Conservation (phyloP, 1,284 basidiomycete genomes). For the Marasmius fiardii region DNA sequence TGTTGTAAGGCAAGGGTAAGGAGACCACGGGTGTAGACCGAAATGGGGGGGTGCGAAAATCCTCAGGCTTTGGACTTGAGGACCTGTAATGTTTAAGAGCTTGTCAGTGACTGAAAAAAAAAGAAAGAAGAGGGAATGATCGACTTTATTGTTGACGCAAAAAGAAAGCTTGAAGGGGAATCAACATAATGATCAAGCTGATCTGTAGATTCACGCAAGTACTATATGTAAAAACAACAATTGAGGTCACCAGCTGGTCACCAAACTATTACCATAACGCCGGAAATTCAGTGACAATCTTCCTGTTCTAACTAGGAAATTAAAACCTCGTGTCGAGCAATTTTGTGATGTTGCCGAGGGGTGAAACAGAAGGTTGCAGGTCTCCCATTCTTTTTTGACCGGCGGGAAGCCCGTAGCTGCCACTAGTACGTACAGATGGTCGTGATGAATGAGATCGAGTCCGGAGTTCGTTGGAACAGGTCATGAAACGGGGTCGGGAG, state of each 20-base stretch:
- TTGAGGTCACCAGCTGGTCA: conserved; percentile 3
- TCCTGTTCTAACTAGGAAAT: conserved; percentile 25
- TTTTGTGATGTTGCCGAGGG: background rate
- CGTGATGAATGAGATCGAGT: too few species aligned
- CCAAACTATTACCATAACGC: conserved; percentile 28
- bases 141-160: background rate
- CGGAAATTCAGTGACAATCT: conserved; percentile 37
- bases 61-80: background rate
- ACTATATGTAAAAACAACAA: conserved; percentile 8
- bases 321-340: conserved; percentile 39
- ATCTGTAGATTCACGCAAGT: background rate
- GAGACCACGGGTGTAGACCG: conserved; percentile 22
- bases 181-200: background rate
- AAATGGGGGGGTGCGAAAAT: conserved; percentile 11
- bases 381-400: background rate
- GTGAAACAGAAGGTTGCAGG: background rate
- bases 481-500: too few species aligned
- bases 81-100: conserved; percentile 14
- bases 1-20: conserved; percentile 27
- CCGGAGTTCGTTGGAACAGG: too few species aligned
- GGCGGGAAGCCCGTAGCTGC: background rate
- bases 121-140: background rate
- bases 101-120: background rate
- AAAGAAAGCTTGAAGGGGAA: background rate
- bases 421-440: too few species aligned